Percentiles rank a stretch among this genome's conserved stretches.
phyloP scores from a whole-genome alignment of 768 basidiomycete species.

The Mycena indigotica region DNA sequence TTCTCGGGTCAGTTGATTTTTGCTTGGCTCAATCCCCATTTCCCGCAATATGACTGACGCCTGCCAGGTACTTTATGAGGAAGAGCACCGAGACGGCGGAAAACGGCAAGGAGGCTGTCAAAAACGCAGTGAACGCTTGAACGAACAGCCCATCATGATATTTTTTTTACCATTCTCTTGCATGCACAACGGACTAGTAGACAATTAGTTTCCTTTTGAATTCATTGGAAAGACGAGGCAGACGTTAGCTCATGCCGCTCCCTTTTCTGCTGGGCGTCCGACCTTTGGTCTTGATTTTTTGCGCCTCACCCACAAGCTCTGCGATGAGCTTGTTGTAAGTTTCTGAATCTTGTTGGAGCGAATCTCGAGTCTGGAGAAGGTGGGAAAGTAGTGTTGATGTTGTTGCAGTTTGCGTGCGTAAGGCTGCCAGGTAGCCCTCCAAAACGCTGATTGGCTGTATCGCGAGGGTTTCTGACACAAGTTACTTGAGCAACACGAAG shows the following conservation, averaged over 20 bases:
- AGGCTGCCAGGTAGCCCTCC: slow-evolving; percentile 65
- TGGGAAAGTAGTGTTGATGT: slow-evolving; percentile 79
- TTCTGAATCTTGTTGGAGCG: slow-evolving; percentile 84
- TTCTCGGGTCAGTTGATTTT: slow-evolving; percentile 43
- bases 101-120: slow-evolving; percentile 31
- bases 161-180: neutral
- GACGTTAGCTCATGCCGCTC: slow-evolving; percentile 42
- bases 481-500: too few relatives aligned
- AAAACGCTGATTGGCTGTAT: slow-evolving; percentile 70
- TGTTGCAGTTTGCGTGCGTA: slow-evolving; percentile 72
- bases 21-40: neutral
- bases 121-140: slow-evolving; percentile 23
- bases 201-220: neutral
- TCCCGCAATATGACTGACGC: slow-evolving; percentile 7
- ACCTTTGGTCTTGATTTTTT: slow-evolving; percentile 73
- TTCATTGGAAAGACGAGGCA: neutral
- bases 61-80: slow-evolving; percentile 50
- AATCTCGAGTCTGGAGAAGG: slow-evolving; percentile 78
- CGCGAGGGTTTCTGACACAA: slow-evolving; percentile 63
- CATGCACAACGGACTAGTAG: neutral
- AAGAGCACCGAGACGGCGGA: slow-evolving; percentile 43
- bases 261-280: slow-evolving; percentile 50
- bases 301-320: slow-evolving; percentile 89
- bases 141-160: neutral
- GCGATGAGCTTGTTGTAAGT: slow-evolving; percentile 90